Base-by-base conservation (phyloP, 148 eudicot genomes). In the Oxyria digyna region DNA sequence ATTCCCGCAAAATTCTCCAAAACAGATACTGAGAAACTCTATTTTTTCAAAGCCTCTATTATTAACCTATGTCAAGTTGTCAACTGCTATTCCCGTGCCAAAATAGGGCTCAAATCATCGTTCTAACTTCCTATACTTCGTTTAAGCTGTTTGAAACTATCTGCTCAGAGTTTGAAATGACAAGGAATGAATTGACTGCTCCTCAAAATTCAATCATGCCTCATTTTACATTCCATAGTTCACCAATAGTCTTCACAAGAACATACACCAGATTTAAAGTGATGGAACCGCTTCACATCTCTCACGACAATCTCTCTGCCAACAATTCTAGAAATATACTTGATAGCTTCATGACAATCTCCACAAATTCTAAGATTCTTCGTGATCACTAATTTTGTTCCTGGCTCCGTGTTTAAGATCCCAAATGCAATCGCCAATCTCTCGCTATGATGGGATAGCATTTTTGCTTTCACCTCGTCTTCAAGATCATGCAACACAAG, bases 291-390 rank as follows among this genome's bases (percentile, higher is more conserved):
- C 75, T 81, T 87, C 64, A 79, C 79, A 69, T 84, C 86, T 69
- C 86, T 80, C 52, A 79, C 87, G 37, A 82, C 50, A 27, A 78
- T 85, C 69, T 82, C 85, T 57, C 83, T 77, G 17, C 74, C 50
- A 17, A 68, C 78, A n/a, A 82, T 75, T 50, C 69, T 50, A 2
- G 81, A 81, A 15, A 82, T 78, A 45, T 69, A 80, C 52, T 82
- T 84, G 59, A 79, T 82, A 37, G 73, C 85, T 15, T 78, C 69
- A 75, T 84, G 87, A 67, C 87, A 84, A 65, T 84, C 79, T 15
- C 79, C 85, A 75, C 87, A 84, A 10, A 84, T 80, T 71, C 87
- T 76, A 5, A 86, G 84, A 72, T 80, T 80, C 81, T 77, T 84
- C 11, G 76, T 82, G 38, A 86, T 75, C 72, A 81, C 48, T 37